Conservation (phyloP, 2,329 filamentous ascomycete genomes). For the Paecilomyces variotii region DNA sequence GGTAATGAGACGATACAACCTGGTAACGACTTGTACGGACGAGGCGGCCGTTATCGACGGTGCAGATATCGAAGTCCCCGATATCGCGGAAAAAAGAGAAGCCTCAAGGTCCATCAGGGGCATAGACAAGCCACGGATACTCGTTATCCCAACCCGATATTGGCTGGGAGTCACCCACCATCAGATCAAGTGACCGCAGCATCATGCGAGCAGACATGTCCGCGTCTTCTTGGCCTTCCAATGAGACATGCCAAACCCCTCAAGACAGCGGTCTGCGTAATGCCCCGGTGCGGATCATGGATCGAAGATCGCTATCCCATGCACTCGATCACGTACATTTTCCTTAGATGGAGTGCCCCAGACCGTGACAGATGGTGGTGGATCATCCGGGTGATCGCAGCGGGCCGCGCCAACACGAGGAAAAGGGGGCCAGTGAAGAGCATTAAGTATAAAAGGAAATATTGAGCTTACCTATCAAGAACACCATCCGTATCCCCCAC, state of each 20-base stretch:
- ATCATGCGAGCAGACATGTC: constrained; percentile 44
- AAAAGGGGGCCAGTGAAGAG: neutral
- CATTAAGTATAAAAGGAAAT: constrained; percentile 19
- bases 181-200: constrained; percentile 54
- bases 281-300: constrained; percentile 21
- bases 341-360: neutral
- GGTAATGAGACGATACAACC: neutral
- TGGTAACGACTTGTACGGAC: neutral
- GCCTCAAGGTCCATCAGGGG: neutral
- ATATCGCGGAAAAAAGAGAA: neutral
- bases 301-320: constrained; percentile 18
- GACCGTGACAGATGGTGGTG: neutral
- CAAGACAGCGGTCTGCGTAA: constrained; percentile 16
- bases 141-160: constrained; percentile 3
- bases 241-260: constrained; percentile 12
- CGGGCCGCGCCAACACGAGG: neutral
- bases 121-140: neutral
- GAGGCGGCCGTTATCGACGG: neutral
- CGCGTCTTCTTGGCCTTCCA: constrained; percentile 5
- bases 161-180: constrained; percentile 22
- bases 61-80: neutral
- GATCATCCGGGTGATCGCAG: neutral
- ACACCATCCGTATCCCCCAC: constrained; percentile 67
- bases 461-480: constrained; percentile 76
- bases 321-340: neutral